A percentile compares a stretch with the other conserved stretches of the same genome.
Conservation (phyloP, 768 basidiomycete species). For the Rhizopogon roseolus region DNA sequence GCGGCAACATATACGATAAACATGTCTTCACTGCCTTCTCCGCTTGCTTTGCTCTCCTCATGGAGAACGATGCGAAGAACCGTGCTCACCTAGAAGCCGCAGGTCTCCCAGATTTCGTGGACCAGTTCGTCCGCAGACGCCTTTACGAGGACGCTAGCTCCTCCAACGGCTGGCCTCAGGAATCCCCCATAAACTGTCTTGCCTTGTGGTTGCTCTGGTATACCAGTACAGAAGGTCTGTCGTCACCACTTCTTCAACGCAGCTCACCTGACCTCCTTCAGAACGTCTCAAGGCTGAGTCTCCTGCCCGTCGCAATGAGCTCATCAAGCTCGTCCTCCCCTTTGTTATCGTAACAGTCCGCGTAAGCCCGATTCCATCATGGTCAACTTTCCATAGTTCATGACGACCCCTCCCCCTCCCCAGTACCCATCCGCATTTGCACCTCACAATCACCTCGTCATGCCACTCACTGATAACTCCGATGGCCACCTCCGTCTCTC, state of each 20-base stretch:
- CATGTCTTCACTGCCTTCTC: slow-evolving; percentile 34
- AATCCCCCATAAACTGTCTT: slow-evolving; percentile 43
- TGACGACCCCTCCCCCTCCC: slow-evolving; percentile 3
- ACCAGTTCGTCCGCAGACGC: slow-evolving; percentile 38
- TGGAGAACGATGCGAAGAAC: slow-evolving; percentile 69
- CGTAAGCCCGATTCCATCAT: slow-evolving; percentile 19
- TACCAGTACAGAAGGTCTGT: slow-evolving; percentile 46
- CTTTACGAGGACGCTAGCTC: slow-evolving; percentile 35
- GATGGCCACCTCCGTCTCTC: slow-evolving; percentile 15
- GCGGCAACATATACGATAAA: slow-evolving; percentile 28
- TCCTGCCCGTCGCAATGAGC: slow-evolving; percentile 19
- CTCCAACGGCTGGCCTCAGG: slow-evolving; percentile 53
- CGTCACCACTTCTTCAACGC: background rate
- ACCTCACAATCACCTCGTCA: slow-evolving; percentile 53
- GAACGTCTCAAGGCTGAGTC: slow-evolving; percentile 25
- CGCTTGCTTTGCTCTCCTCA: slow-evolving; percentile 48
- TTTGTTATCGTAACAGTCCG: slow-evolving; percentile 48
- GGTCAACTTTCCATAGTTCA: background rate
- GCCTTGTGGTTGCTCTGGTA: slow-evolving; percentile 66
- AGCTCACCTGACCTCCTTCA: slow-evolving; percentile 13
- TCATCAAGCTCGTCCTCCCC: slow-evolving; percentile 34
- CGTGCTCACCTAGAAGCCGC: slow-evolving; percentile 50
- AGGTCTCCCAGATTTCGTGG: slow-evolving; percentile 41
- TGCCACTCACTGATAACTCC: slow-evolving; percentile 39
- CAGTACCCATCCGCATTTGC: slow-evolving; percentile 56